These are phyloP conservation scores for Colletotrichum salicis DNA, from an alignment of 2,329 filamentous ascomycete genomes.

Conservation along the genomic window DNA sequence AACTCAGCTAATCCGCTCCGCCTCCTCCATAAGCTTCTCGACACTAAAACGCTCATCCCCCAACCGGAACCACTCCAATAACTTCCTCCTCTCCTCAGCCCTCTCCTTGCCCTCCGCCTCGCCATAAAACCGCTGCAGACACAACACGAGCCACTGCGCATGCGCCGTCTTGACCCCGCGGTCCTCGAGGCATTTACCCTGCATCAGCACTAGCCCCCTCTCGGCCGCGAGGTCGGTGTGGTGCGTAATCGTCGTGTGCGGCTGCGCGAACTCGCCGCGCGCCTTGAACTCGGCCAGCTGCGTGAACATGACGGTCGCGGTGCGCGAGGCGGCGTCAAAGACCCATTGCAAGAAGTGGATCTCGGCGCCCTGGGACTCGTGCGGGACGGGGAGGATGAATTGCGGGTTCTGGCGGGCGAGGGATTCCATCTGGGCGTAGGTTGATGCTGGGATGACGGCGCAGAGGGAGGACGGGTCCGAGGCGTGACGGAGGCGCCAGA, in stretches of 20 bases:
- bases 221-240: slow-evolving; percentile 81
- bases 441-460: slow-evolving; percentile 78
- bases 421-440: slow-evolving; percentile 77
- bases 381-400: slow-evolving; percentile 90
- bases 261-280: slow-evolving; percentile 86
- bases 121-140: slow-evolving; percentile 93
- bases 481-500: slow-evolving; percentile 92
- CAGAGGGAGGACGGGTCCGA: slow-evolving; percentile 79
- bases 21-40: slow-evolving; percentile 87
- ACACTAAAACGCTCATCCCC: slow-evolving; percentile 85
- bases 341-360: slow-evolving; percentile 98
- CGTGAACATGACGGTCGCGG: slow-evolving; percentile 88
- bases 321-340: slow-evolving; percentile 75
- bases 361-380: slow-evolving; percentile 76
- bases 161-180: slow-evolving; percentile 82
- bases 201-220: slow-evolving; percentile 85
- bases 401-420: slow-evolving; percentile 81
- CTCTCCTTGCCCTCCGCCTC: slow-evolving; percentile 68
- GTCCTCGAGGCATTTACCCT: slow-evolving; percentile 84
- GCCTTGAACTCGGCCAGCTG: slow-evolving; percentile 93
- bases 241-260: slow-evolving; percentile 94
- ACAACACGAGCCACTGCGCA: slow-evolving; percentile 91
- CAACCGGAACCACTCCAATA: slow-evolving; percentile 83
- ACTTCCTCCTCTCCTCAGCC: slow-evolving; percentile 69
- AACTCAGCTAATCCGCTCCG: slow-evolving; percentile 75